Evolutionary conservation across 257 asterid genomes (phyloP), one percentile per base, ranked within the genome.

Genomic region (Craterostigma plantagineum): DNA sequence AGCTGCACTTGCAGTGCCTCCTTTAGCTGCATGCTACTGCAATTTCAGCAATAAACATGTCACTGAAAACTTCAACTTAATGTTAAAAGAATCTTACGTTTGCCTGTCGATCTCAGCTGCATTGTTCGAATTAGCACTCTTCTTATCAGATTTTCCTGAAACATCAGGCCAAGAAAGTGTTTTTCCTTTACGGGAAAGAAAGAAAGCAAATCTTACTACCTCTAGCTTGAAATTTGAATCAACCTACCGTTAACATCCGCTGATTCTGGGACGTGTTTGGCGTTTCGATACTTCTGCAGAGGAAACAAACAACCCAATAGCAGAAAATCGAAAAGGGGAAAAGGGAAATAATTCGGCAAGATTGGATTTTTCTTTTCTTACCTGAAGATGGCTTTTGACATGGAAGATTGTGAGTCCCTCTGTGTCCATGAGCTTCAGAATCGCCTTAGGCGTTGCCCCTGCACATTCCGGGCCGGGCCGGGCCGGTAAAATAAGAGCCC

Each of bases 341-440:
- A n/a, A 23, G 6, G 23, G 13, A 14, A 14, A 14, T 0, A 1
- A 15, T 15, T 10, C 7, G 13, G 3, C 3, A 4, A 15, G 33
- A 7, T 27, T 16, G 23, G 9, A 18, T 2, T 11, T 0, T 14
- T 18, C 2, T 27, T 10, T n/a, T 15, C 11, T n/a, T 10, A 85
- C 96, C 92, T 86, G 97, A 55, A 87, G 61, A 72, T 87, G 97
- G 68, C 95, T 82, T 62, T 87, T 87, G 52, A 87, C 85, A 64
- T 87, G 97, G 59, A 73, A 75, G 50, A 87, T 82, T 34, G 95
- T 82, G 38, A 87, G 71, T 17, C 95, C 78, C 40, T 79, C 93
- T 35, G 77, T 52, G 13, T 71, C 81, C 97, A 87, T 87, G 63
- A 87, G 55, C 71, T 58, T 87, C 8, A 87, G 75, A 53, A 87